Percentiles rank a stretch among this genome's conserved stretches.
Evolutionary conservation across 345 rosid genomes (phyloP).

Genomic region (Zanthoxylum bungeanum): DNA sequence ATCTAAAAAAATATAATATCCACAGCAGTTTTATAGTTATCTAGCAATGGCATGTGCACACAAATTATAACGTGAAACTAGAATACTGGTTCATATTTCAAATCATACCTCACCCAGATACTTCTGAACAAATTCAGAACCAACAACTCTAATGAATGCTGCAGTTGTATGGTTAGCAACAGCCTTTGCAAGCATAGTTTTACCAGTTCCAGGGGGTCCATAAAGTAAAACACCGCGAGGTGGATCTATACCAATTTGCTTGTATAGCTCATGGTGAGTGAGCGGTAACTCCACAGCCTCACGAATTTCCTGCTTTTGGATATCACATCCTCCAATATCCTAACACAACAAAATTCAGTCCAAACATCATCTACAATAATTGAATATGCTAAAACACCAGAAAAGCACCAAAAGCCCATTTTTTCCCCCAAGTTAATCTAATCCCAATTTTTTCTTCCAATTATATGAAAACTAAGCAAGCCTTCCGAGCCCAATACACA

Average conservation of each 20-base stretch:
- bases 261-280: constrained; percentile 92
- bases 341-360: constrained; percentile 16
- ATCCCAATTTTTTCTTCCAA: not conserved
- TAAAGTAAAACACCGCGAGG: constrained; percentile 97
- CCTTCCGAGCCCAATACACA: no score
- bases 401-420: not conserved
- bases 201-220: constrained; percentile 99
- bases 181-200: constrained; percentile 98
- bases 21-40: not conserved
- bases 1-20: no score
- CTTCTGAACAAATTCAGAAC: constrained; percentile 98
- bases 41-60: not conserved
- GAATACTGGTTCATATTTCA: not conserved
- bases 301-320: constrained; percentile 99
- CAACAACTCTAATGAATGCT: constrained; percentile 97
- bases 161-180: constrained; percentile 98
- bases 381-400: not conserved
- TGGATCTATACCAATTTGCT: constrained; percentile 95
- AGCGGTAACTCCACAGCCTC: constrained; percentile 98
- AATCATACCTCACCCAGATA: constrained; percentile 86
- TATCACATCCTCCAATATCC: constrained; percentile 99
- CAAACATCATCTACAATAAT: not conserved
- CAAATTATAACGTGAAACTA: not conserved
- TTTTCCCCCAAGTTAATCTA: not conserved
- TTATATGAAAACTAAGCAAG: not conserved